Percentiles rank a stretch among this genome's conserved stretches.
Conservation (phyloP, 169 alveolate species). For the Cryptosporidium meleagridis region DNA sequence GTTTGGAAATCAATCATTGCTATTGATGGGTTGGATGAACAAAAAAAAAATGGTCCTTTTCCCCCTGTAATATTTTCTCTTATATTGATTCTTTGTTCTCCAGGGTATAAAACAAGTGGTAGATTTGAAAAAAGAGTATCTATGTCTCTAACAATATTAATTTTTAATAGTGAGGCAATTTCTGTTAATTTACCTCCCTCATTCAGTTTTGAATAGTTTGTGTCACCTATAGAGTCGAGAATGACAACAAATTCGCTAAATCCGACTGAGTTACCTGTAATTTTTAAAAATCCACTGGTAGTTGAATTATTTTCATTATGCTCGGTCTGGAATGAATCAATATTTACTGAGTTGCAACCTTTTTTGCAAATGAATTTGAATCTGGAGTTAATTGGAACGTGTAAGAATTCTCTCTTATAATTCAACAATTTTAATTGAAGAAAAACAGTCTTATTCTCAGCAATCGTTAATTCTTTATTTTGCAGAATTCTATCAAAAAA, state of each 20-base stretch:
- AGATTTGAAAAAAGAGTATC: neutral
- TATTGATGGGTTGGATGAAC: constrained; percentile 13
- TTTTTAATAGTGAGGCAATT: constrained; percentile 3
- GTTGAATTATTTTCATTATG: neutral
- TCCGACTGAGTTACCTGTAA: constrained; percentile 22
- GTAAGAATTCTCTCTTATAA: neutral
- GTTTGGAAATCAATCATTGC: neutral
- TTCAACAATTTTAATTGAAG: constrained; percentile 34
- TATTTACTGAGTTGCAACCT: constrained; percentile 13
- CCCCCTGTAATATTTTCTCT: constrained; percentile 36
- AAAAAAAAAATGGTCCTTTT: constrained; percentile 53
- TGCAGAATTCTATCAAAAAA: neutral
- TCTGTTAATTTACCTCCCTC: neutral
- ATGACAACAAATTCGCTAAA: neutral
- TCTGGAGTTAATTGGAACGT: constrained; percentile 40
- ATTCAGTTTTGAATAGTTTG: neutral
- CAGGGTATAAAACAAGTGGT: constrained; percentile 57
- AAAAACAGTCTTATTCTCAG: neutral
- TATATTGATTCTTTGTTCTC: constrained; percentile 16
- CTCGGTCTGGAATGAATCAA: neutral
- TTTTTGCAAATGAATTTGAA: constrained; percentile 2
- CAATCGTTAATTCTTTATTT: constrained; percentile 18
- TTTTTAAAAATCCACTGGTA: neutral
- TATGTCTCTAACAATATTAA: constrained; percentile 11
- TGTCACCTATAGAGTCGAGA: constrained; percentile 43